A percentile compares a stretch with the other conserved stretches of the same genome.
Evolutionary conservation across 306 rosid genomes (phyloP).

Genomic region (Chamaecrista fasciculata): DNA sequence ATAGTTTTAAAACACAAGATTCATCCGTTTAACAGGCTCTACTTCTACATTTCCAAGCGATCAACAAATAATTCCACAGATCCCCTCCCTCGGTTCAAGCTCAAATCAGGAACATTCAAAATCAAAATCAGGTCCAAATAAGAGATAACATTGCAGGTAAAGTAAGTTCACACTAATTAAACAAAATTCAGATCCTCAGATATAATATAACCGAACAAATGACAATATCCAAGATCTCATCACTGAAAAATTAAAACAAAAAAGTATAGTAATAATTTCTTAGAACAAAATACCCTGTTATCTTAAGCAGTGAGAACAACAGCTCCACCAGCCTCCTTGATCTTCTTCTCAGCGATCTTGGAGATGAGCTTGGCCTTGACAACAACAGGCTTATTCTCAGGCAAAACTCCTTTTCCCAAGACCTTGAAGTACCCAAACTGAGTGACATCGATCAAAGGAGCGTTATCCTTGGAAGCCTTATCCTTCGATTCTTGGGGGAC

Average conservation of each 20-base stretch:
- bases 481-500: constrained; percentile 32
- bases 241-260: background rate
- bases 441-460: constrained; percentile 29
- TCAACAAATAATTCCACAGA: background rate
- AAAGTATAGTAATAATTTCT: background rate
- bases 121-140: background rate
- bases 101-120: background rate
- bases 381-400: constrained; percentile 22
- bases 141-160: background rate
- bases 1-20: background rate
- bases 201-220: background rate
- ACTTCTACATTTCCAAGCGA: background rate
- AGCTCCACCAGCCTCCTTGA: constrained; percentile 40
- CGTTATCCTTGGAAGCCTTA: constrained; percentile 29
- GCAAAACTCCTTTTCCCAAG: constrained; percentile 36
- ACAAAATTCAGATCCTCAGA: background rate
- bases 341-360: constrained; percentile 41
- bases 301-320: constrained; percentile 35
- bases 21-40: background rate
- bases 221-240: background rate
- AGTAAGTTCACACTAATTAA: background rate
- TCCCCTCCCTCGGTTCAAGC: background rate
- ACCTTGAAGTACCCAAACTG: constrained; percentile 37
- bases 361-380: constrained; percentile 37
- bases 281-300: background rate